A percentile compares a stretch with the other conserved stretches of the same genome.
Evolutionary conservation across 495 filamentous ascomycete species (phyloP).

Genomic region (Haplographium delicatum): DNA sequence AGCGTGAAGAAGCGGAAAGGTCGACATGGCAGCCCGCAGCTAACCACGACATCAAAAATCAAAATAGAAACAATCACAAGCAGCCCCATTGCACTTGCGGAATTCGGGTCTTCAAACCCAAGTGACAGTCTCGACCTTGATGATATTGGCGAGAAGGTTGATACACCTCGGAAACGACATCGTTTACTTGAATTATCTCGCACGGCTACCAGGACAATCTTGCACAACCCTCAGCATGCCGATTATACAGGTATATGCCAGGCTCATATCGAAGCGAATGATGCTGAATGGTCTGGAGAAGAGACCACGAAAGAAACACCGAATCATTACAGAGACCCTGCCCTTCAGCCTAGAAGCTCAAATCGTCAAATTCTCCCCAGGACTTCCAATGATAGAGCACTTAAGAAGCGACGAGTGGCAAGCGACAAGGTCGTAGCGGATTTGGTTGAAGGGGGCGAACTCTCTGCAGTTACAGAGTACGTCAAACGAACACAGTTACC

Average conservation of each 20-base stretch:
- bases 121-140: constrained; percentile 70
- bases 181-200: constrained; percentile 3
- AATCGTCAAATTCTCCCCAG: constrained; percentile 11
- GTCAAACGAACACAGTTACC: neutral
- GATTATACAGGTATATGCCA: constrained; percentile 4
- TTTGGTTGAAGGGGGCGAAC: constrained; percentile 18
- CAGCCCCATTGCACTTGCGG: constrained; percentile 27
- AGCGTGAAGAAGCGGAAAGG: constrained; percentile 15
- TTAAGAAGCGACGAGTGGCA: constrained; percentile 14
- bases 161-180: constrained; percentile 56
- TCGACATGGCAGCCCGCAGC: neutral
- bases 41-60: constrained; percentile 3
- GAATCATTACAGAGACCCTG: constrained; percentile 12
- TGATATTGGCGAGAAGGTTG: constrained; percentile 54
- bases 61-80: constrained; percentile 31
- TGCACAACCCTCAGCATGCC: neutral
- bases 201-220: neutral
- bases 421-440: constrained; percentile 14
- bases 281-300: neutral
- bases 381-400: constrained; percentile 4
- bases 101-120: constrained; percentile 27
- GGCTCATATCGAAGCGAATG: neutral
- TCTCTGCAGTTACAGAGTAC: neutral
- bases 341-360: constrained; percentile 19
- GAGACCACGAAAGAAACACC: neutral